These are phyloP conservation scores for Umbelopsis sp. DNA, from an alignment of 192 early-diverging fungal species.

Conservation along the genomic window DNA sequence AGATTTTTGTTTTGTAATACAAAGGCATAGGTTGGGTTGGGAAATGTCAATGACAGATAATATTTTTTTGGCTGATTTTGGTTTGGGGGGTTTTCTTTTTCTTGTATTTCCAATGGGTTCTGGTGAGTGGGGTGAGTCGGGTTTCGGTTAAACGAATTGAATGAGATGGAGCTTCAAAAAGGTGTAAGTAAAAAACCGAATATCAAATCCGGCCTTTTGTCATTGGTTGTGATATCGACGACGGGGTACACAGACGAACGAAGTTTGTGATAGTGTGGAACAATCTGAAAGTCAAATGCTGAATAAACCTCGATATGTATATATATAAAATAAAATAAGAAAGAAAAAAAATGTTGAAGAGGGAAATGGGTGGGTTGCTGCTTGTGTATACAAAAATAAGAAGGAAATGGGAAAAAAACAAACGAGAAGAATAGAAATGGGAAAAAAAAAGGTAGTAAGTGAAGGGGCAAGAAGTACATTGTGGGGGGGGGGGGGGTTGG, in stretches of 20 bases:
- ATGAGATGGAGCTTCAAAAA: too few relatives aligned
- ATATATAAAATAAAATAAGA: neutral
- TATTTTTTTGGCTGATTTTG: too few relatives aligned
- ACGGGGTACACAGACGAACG: neutral
- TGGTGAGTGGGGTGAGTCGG: too few relatives aligned
- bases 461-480: slow-evolving; percentile 15
- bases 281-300: neutral
- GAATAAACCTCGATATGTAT: neutral
- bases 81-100: too few relatives aligned
- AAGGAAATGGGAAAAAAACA: slow-evolving; percentile 15
- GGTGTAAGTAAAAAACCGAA: neutral
- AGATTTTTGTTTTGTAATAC: too few relatives aligned
- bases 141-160: too few relatives aligned
- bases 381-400: neutral
- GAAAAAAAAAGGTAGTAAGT: neutral
- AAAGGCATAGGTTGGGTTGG: too few relatives aligned
- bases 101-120: too few relatives aligned
- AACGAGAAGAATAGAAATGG: slow-evolving; percentile 20
- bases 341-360: neutral
- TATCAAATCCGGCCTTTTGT: neutral
- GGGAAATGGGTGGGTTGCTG: neutral
- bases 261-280: neutral
- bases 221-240: neutral
- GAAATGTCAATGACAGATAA: too few relatives aligned
- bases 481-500: too few relatives aligned